phyloP scores from a whole-genome alignment of 257 asterid genomes.

The Nicotiana knightiana region DNA sequence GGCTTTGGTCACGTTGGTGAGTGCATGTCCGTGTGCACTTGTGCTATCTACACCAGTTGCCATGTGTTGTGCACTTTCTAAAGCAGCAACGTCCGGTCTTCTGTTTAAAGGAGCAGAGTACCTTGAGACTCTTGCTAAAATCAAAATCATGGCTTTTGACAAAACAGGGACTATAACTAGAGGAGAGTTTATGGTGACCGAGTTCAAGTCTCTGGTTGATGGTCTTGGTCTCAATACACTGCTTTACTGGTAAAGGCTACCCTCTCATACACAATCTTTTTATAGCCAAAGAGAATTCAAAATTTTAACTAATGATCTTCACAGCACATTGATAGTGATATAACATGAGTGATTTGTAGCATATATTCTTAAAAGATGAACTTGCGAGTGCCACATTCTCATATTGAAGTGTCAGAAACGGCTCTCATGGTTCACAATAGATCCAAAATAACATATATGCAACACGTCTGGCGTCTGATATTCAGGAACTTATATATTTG shows the following conservation, averaged over 20 bases:
- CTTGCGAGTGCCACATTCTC: background rate
- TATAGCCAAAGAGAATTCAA: background rate
- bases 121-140: constrained; percentile 62
- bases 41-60: constrained; percentile 89
- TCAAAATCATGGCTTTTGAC: constrained; percentile 79
- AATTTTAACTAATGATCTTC: background rate
- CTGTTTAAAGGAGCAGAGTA: constrained; percentile 76
- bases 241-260: constrained; percentile 52
- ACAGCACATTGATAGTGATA: background rate
- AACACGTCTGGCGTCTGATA: background rate
- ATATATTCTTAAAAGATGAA: background rate
- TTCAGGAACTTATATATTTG: background rate
- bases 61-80: constrained; percentile 77
- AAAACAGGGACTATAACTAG: constrained; percentile 87
- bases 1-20: constrained; percentile 74
- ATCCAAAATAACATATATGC: background rate
- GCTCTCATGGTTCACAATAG: background rate
- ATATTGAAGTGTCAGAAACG: background rate
- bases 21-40: constrained; percentile 91
- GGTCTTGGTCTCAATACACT: constrained; percentile 33
- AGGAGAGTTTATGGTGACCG: constrained; percentile 68
- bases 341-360: background rate
- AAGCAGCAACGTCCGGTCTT: constrained; percentile 74
- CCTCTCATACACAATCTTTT: background rate
- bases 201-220: constrained; percentile 48